These are phyloP conservation scores for Apiotrichum mycotoxinovorans DNA, from an alignment of 1,284 basidiomycete species.

Conservation along the genomic window DNA sequence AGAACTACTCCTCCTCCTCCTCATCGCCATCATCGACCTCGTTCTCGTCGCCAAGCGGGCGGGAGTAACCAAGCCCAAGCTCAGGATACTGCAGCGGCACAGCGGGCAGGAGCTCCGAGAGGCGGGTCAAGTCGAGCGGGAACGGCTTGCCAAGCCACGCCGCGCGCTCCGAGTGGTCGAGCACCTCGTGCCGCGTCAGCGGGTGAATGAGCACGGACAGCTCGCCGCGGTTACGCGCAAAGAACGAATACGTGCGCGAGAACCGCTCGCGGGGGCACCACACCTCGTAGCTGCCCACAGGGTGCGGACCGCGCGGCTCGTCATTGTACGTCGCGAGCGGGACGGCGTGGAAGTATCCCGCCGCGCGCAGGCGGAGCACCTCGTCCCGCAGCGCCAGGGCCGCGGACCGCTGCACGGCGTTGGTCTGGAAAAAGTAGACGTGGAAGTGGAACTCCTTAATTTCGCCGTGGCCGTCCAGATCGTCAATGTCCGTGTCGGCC, in stretches of 20 bases:
- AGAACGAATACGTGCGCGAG: background rate
- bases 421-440: conserved; percentile 8
- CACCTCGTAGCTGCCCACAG: conserved; percentile 4
- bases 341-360: conserved; percentile 5
- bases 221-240: background rate
- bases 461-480: conserved; percentile 7
- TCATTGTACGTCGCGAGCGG: conserved; percentile 6
- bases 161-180: conserved; percentile 3
- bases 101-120: background rate
- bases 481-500: background rate
- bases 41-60: background rate
- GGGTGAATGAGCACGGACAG: conserved; percentile 2
- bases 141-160: background rate
- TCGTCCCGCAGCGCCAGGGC: conserved; percentile 5
- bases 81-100: conserved; percentile 8
- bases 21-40: no score
- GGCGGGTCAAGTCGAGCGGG: background rate
- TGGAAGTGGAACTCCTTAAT: conserved; percentile 5
- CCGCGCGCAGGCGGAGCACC: background rate
- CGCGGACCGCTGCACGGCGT: background rate
- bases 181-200: conserved; percentile 1
- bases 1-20: no score
- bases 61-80: conserved; percentile 4
- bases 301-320: conserved; percentile 6
- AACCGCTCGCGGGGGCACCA: conserved; percentile 5